phyloP scores from a whole-genome alignment of 768 basidiomycete species.

The Strobilomyces confusus region DNA sequence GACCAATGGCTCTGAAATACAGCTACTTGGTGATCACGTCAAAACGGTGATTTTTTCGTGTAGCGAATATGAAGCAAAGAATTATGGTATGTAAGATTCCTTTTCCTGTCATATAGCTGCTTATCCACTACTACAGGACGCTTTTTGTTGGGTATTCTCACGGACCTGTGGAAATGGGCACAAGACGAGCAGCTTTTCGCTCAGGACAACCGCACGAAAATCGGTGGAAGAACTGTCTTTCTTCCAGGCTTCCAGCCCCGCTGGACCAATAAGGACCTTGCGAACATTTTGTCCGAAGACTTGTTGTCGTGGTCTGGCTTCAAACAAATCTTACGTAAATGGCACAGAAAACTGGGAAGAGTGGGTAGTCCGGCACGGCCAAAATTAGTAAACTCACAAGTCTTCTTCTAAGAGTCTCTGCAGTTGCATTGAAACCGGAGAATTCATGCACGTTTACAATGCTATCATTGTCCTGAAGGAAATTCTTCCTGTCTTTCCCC shows the following conservation, averaged over 20 bases:
- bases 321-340: slow-evolving; percentile 71
- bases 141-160: slow-evolving; percentile 76
- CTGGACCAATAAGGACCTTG: slow-evolving; percentile 42
- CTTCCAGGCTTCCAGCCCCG: slow-evolving; percentile 69
- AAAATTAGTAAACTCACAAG: neutral
- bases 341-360: slow-evolving; percentile 72
- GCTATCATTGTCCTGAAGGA: slow-evolving; percentile 92
- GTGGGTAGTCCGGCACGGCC: slow-evolving; percentile 40
- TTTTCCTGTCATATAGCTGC: neutral
- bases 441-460: slow-evolving; percentile 98
- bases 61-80: slow-evolving; percentile 93
- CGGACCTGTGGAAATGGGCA: slow-evolving; percentile 78
- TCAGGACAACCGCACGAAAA: slow-evolving; percentile 66
- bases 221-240: slow-evolving; percentile 52
- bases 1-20: slow-evolving; percentile 2
- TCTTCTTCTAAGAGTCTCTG: slow-evolving; percentile 55
- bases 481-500: slow-evolving; percentile 84
- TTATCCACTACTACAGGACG: slow-evolving; percentile 52
- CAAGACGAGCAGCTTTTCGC: slow-evolving; percentile 67
- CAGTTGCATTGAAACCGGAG: slow-evolving; percentile 78
- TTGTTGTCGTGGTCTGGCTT: slow-evolving; percentile 69
- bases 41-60: slow-evolving; percentile 86
- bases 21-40: slow-evolving; percentile 85
- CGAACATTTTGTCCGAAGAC: slow-evolving; percentile 42
- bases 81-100: slow-evolving; percentile 61